Base-by-base conservation (phyloP, 768 basidiomycete genomes). In the Sarcomyxa edulis region DNA sequence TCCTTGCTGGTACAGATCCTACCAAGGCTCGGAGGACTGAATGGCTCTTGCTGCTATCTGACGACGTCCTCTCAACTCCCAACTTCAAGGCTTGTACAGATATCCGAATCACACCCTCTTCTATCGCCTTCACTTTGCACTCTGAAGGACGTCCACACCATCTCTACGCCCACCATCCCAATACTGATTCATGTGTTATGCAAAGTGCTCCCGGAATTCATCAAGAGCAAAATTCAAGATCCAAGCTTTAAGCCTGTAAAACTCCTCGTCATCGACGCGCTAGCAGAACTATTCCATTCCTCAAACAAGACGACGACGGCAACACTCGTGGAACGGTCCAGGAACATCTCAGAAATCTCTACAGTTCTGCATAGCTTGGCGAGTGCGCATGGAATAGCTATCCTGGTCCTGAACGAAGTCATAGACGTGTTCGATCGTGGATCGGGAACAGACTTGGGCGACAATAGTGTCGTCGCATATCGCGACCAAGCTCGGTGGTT, bases 381-480 rank as follows among this genome's bases (percentile, higher is more conserved):
- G 0, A 64, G 61, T 48, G 65, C 62, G 39, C 66, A 85, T 51
- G 62, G 67, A 21, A 55, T 94, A 16, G 88, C 88, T 0, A 65
- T 98, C 15, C 59, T 97, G 16, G 79, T 96, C 33, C 62, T 98
- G 36, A 97, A 97, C 61, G 90, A 94, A 58, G 92, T 94, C 5
- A 69, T 78, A 11, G 91, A 94, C 53, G 78, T 76, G n/a, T 82
- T 90, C 43, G 59, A 76, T 25, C 61, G 57, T 8, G 50, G 43
- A 14, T 20, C 44, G 21, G 45, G 55, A 29, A 44, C 47, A n/a
- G 45, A 51, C 8, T 41, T 47, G 22, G 58, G 50, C 21, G 45
- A 43, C 4, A 51, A 50, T 3, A 55, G 53, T 4, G 67, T 71
- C 24, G 60, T 87, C 21, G 42, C 74, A 7, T 96, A 95, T 52